Evolutionary conservation across 345 rosid genomes (phyloP).

Genomic region (Noccaea bulbosa): DNA sequence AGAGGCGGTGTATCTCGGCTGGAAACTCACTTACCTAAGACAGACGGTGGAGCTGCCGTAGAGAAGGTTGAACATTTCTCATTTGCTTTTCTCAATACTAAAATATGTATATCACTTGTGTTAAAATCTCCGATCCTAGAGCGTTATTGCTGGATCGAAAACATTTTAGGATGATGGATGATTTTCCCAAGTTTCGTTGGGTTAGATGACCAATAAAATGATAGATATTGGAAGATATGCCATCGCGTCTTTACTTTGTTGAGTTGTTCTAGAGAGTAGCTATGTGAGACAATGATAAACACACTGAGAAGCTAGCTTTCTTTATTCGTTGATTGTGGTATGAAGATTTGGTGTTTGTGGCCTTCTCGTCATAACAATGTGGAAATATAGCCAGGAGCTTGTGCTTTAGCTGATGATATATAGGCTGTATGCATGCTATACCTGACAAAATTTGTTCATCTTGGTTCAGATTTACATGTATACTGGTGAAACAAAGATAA

Average conservation of each 20-base stretch:
- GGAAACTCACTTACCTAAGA: slow-evolving; percentile 43
- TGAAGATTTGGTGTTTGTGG: too few relatives aligned
- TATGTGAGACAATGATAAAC: neutral
- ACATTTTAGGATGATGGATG: slow-evolving; percentile 7
- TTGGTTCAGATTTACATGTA: slow-evolving; percentile 8
- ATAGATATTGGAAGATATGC: neutral
- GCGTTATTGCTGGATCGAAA: slow-evolving; percentile 2
- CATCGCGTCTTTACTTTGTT: neutral
- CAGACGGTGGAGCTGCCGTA: slow-evolving; percentile 28
- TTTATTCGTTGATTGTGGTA: neutral
- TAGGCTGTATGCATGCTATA: neutral
- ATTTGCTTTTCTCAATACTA: neutral
- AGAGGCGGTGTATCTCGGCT: slow-evolving; percentile 52
- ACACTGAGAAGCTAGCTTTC: neutral
- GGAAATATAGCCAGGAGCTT: neutral
- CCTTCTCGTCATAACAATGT: too few relatives aligned
- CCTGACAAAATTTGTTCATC: neutral
- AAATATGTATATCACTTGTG: neutral
- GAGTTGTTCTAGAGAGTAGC: neutral
- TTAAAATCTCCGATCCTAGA: slow-evolving; percentile 15
- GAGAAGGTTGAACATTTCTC: slow-evolving; percentile 52
- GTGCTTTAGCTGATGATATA: neutral
- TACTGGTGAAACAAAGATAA: slow-evolving; percentile 3
- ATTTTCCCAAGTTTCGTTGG: slow-evolving; percentile 7
- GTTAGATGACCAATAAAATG: slow-evolving; percentile 8